Evolutionary conservation across 805 yeast genomes (phyloP).

Genomic region (Phaffomyces thermotolerans): DNA sequence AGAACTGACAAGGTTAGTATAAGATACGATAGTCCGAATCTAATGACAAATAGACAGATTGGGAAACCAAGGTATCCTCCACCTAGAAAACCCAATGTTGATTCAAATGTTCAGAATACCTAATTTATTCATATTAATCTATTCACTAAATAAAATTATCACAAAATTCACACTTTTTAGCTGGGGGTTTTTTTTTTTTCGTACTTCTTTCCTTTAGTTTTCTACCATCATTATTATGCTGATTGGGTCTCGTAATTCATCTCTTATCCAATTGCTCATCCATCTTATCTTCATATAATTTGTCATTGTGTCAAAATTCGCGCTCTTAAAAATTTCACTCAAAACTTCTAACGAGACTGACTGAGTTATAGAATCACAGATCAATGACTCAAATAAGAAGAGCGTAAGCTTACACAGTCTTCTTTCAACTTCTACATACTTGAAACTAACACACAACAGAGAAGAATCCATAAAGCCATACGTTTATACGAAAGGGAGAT

Average conservation of each 20-base stretch:
- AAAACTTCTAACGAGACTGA: not conserved
- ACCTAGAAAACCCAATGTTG: slow-evolving; percentile 9
- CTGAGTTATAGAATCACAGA: not conserved
- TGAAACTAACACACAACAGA: slow-evolving; percentile 1
- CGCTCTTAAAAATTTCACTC: not conserved
- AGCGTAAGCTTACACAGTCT: slow-evolving; percentile 5
- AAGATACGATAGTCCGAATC: slow-evolving; percentile 23
- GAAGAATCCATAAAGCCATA: slow-evolving; percentile 16
- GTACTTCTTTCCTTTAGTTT: too few species aligned
- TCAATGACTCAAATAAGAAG: slow-evolving; percentile 2
- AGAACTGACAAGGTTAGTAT: slow-evolving; percentile 23
- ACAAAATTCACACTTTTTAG: too few species aligned
- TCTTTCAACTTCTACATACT: too few species aligned
- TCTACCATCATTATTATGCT: too few species aligned
- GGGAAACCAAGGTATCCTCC: slow-evolving; percentile 24
- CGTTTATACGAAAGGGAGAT: slow-evolving; percentile 26
- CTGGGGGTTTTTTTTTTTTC: too few species aligned
- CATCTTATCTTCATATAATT: too few species aligned
- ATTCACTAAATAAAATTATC: too few species aligned
- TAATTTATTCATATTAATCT: too few species aligned
- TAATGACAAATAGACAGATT: slow-evolving; percentile 22
- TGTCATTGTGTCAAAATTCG: not conserved
- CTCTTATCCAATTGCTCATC: too few species aligned
- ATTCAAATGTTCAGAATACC: not conserved
- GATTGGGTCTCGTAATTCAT: too few species aligned